Percentiles rank a stretch among this genome's conserved stretches.
These are phyloP conservation scores for Kokia cookei DNA, from an alignment of 441 rosid species.

Conservation along the genomic window DNA sequence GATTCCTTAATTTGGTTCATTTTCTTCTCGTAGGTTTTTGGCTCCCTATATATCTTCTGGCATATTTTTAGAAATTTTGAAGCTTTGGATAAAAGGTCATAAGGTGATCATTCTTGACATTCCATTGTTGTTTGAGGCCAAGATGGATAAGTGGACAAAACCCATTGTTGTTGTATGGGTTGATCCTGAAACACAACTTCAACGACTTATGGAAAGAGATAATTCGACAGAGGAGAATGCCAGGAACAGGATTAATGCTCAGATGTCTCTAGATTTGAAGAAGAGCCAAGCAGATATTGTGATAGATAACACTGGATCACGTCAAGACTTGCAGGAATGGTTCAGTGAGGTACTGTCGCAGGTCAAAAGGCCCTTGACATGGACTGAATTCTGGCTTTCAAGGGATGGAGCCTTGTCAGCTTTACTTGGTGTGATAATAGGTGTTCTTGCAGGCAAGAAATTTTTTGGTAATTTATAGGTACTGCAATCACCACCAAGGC, in stretches of 20 bases:
- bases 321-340: slow-evolving; percentile 54
- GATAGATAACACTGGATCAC: slow-evolving; percentile 63
- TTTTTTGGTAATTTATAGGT: neutral
- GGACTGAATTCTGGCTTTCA: slow-evolving; percentile 73
- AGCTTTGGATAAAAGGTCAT: slow-evolving; percentile 60
- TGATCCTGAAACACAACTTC: slow-evolving; percentile 48
- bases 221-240: slow-evolving; percentile 42
- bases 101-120: slow-evolving; percentile 64
- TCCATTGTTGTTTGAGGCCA: slow-evolving; percentile 74
- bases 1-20: neutral
- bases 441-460: slow-evolving; percentile 35
- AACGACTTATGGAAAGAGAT: slow-evolving; percentile 32
- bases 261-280: slow-evolving; percentile 70
- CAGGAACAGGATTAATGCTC: slow-evolving; percentile 64
- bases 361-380: slow-evolving; percentile 55
- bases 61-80: slow-evolving; percentile 49
- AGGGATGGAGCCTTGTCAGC: slow-evolving; percentile 62
- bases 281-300: slow-evolving; percentile 60
- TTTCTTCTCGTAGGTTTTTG: slow-evolving; percentile 43
- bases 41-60: slow-evolving; percentile 60
- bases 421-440: slow-evolving; percentile 33
- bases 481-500: neutral
- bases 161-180: slow-evolving; percentile 35
- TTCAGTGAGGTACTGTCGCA: slow-evolving; percentile 40
- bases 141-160: slow-evolving; percentile 72